Conservation (phyloP, 371 early-diverging fungal genomes). For the Syncephalis fuscata region DNA sequence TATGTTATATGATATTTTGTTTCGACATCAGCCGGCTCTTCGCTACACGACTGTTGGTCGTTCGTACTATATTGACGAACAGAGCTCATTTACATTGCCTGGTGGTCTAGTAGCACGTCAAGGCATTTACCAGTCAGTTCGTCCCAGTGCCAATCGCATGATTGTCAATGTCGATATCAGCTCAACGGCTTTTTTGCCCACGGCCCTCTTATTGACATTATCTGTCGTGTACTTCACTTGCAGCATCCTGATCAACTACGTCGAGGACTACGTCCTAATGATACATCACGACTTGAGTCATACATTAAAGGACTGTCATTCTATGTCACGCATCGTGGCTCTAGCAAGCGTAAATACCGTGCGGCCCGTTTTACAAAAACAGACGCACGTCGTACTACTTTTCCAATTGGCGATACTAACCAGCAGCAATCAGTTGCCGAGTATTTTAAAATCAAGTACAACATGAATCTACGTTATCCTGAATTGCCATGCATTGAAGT, state of each 20-base stretch:
- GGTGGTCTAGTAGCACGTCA: constrained; percentile 83
- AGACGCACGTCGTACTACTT: constrained; percentile 44
- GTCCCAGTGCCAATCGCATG: constrained; percentile 45
- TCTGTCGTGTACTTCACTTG: constrained; percentile 38
- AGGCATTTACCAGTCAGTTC: constrained; percentile 75
- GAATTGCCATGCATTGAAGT: constrained; percentile 74
- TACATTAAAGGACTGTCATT: constrained; percentile 49
- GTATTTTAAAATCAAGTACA: constrained; percentile 57
- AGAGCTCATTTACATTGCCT: constrained; percentile 21
- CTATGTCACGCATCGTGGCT: constrained; percentile 52
- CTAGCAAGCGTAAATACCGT: constrained; percentile 40
- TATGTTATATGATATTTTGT: constrained; percentile 60
- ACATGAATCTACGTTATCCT: constrained; percentile 44
- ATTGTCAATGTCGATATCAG: constrained; percentile 72
- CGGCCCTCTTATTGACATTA: constrained; percentile 35
- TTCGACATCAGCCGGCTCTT: constrained; percentile 56
- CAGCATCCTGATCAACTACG: constrained; percentile 43
- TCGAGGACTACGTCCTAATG: constrained; percentile 30
- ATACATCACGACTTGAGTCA: constrained; percentile 40
- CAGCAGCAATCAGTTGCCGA: constrained; percentile 37
- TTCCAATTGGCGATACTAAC: constrained; percentile 22
- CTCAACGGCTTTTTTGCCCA: constrained; percentile 70
- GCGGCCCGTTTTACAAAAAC: constrained; percentile 40
- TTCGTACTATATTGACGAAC: constrained; percentile 68
- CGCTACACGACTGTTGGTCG: constrained; percentile 58